phyloP scores from a whole-genome alignment of 805 yeast species.

The Candida peoriensis region DNA sequence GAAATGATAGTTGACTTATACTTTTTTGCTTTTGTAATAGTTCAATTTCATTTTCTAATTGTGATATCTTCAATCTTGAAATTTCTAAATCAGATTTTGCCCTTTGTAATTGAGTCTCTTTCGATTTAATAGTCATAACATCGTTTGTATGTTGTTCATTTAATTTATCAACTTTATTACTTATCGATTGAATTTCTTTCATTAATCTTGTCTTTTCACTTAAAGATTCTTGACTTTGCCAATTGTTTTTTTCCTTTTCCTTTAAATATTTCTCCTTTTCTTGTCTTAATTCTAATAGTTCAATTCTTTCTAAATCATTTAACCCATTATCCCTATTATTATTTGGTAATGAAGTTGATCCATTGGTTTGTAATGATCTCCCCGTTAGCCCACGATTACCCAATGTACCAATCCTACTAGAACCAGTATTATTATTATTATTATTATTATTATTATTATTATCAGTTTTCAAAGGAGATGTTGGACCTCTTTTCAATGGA shows the following conservation, averaged over 20 bases:
- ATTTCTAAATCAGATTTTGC: slow-evolving; percentile 58
- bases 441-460: too few species aligned
- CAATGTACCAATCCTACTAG: slow-evolving; percentile 22
- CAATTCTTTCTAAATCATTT: slow-evolving; percentile 29
- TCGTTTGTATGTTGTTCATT: slow-evolving; percentile 48
- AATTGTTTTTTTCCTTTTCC: slow-evolving; percentile 27
- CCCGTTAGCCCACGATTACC: slow-evolving; percentile 34
- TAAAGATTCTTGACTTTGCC: slow-evolving; percentile 24
- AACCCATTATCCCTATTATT: background rate
- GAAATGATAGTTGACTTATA: background rate
- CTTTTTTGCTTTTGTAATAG: slow-evolving; percentile 28
- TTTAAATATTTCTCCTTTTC: slow-evolving; percentile 41
- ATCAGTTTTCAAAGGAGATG: slow-evolving; percentile 58
- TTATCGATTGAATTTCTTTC: slow-evolving; percentile 22
- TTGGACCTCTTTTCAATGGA: slow-evolving; percentile 66
- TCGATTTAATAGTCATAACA: slow-evolving; percentile 51
- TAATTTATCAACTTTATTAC: slow-evolving; percentile 32
- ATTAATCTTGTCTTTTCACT: slow-evolving; percentile 23
- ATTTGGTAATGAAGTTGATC: background rate
- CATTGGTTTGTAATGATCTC: slow-evolving; percentile 32
- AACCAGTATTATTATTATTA: too few species aligned
- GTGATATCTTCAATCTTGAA: slow-evolving; percentile 45
- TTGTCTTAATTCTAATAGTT: slow-evolving; percentile 43
- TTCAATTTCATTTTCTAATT: slow-evolving; percentile 46
- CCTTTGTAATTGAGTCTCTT: slow-evolving; percentile 63